These are phyloP conservation scores for Taiwanofungus camphoratus DNA, from an alignment of 1,284 basidiomycete genomes.

Conservation along the genomic window DNA sequence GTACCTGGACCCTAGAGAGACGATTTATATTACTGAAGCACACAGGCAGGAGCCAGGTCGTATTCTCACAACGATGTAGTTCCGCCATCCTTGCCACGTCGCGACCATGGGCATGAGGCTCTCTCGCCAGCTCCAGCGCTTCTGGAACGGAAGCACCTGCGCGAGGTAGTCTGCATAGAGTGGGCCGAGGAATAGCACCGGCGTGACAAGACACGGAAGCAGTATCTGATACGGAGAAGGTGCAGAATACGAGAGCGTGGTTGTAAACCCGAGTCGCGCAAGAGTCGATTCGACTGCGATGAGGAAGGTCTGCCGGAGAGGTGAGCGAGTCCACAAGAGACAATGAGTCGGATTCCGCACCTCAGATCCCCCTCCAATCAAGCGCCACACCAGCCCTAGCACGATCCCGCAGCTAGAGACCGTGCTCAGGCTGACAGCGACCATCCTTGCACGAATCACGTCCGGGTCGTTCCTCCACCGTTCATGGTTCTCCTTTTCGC, in stretches of 20 bases:
- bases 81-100: conserved; percentile 61
- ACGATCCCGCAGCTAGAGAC: conserved; percentile 44
- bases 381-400: conserved; percentile 31
- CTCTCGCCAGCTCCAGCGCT: conserved; percentile 39
- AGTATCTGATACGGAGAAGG: conserved; percentile 22
- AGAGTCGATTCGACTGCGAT: conserved; percentile 17
- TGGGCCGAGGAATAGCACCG: conserved; percentile 80
- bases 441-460: conserved; percentile 65
- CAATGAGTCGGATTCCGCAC: conserved; percentile 17
- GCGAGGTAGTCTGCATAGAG: conserved; percentile 62
- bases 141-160: conserved; percentile 57
- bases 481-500: conserved; percentile 25
- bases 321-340: neutral
- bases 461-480: conserved; percentile 69
- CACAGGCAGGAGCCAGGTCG: neutral
- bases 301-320: conserved; percentile 4
- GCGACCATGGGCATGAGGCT: conserved; percentile 39
- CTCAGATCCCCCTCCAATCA: conserved; percentile 27
- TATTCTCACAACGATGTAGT: conserved; percentile 68
- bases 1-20: conserved; percentile 74
- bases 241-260: conserved; percentile 20
- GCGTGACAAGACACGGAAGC: conserved; percentile 65
- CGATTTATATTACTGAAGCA: conserved; percentile 2
- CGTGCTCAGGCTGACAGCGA: conserved; percentile 54
- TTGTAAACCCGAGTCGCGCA: conserved; percentile 27